Percentiles rank a stretch among this genome's conserved stretches.
Conservation (phyloP, 139 green algal genomes). For the Closterium sp. region DNA sequence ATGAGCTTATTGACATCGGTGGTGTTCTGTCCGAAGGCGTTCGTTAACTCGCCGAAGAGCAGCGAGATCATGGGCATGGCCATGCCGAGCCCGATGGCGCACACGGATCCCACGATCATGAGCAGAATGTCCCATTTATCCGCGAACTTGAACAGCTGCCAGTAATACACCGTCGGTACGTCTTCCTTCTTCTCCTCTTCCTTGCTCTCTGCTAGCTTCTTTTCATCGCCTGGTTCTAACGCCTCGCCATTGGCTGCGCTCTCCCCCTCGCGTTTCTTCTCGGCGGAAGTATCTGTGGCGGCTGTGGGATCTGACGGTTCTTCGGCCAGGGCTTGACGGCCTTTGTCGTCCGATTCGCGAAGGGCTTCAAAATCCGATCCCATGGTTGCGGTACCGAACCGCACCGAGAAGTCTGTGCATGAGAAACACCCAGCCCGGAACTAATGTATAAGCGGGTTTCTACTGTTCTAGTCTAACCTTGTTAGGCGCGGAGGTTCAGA, state of each 20-base stretch:
- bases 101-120: slow-evolving; percentile 32
- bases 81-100: slow-evolving; percentile 12
- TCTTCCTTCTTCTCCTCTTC: neutral
- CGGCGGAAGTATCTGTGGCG: neutral
- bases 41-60: slow-evolving; percentile 38
- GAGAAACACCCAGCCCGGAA: no score
- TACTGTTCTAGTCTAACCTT: neutral
- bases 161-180: neutral
- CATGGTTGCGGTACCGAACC: neutral
- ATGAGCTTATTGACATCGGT: slow-evolving; percentile 9
- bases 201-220: neutral
- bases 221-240: neutral
- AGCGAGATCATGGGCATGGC: slow-evolving; percentile 42
- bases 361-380: neutral
- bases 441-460: neutral
- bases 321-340: neutral
- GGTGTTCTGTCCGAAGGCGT: slow-evolving; percentile 32
- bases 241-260: neutral
- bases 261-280: neutral
- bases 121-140: slow-evolving; percentile 26
- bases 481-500: neutral
- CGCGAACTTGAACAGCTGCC: slow-evolving; percentile 36
- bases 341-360: neutral
- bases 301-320: neutral
- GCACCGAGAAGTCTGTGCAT: neutral